These are phyloP conservation scores for Pulveroboletus sp. DNA, from an alignment of 768 basidiomycete genomes.

Conservation along the genomic window DNA sequence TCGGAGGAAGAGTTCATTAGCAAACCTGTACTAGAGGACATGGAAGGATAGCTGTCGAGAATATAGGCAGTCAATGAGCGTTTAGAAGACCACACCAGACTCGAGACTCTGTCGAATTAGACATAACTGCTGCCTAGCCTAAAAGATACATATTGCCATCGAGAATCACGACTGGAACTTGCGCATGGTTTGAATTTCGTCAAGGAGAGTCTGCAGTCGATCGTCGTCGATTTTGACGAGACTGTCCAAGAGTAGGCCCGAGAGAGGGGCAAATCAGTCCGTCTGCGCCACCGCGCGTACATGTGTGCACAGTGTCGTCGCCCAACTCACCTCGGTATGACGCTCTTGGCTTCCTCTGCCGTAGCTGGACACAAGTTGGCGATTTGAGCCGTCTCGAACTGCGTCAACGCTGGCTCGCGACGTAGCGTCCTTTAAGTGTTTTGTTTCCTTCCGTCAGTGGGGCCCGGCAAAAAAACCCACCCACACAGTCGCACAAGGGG, in stretches of 20 bases:
- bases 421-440: constrained; percentile 50
- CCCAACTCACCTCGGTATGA: constrained; percentile 69
- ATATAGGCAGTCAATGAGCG: neutral
- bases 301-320: neutral
- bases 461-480: neutral
- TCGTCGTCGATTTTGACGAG: constrained; percentile 88
- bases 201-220: constrained; percentile 70
- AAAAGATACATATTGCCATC: neutral
- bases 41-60: constrained; percentile 36
- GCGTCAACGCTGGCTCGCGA: constrained; percentile 73
- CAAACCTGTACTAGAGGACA: constrained; percentile 45
- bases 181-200: constrained; percentile 86
- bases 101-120: neutral
- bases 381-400: constrained; percentile 90
- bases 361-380: constrained; percentile 86
- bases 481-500: neutral
- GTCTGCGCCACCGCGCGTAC: too few relatives aligned
- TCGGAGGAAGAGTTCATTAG: constrained; percentile 41
- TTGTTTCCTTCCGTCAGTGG: constrained; percentile 23
- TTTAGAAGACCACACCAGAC: neutral
- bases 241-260: constrained; percentile 33
- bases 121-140: neutral
- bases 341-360: constrained; percentile 87
- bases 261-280: neutral
- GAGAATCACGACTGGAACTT: constrained; percentile 71